A percentile compares a stretch with the other conserved stretches of the same genome.
Evolutionary conservation across 2,329 filamentous ascomycete species (phyloP).

Genomic region (Penicillium frequentans): DNA sequence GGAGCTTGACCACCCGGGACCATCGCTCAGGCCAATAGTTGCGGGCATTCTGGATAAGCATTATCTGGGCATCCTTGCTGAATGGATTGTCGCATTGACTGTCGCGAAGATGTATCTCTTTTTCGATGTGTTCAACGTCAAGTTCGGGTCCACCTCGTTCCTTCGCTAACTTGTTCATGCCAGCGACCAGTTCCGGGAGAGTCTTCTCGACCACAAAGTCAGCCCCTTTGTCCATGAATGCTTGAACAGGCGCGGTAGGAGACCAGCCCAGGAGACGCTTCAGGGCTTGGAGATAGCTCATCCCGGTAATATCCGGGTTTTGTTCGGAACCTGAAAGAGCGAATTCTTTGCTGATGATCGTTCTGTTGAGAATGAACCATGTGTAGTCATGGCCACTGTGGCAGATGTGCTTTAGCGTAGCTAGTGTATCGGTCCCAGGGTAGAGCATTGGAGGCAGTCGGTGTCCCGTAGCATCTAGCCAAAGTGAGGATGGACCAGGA

Average conservation of each 20-base stretch:
- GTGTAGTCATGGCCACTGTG: background rate
- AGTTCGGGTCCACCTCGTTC: background rate
- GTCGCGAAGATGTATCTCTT: background rate
- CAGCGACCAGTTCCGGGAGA: background rate
- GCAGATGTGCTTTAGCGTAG: conserved; percentile 1
- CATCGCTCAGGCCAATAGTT: conserved; percentile 1
- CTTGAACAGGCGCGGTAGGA: background rate
- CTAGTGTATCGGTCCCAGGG: conserved; percentile 1
- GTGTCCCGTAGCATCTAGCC: background rate
- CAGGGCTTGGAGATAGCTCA: background rate
- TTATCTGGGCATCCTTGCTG: conserved; percentile 3
- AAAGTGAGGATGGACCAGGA: conserved; percentile 1
- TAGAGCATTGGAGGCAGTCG: conserved; percentile 4
- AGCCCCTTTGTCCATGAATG: conserved; percentile 1
- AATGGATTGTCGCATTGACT: background rate
- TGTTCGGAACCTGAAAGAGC: conserved; percentile 2
- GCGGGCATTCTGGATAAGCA: background rate
- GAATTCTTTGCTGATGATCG: conserved; percentile 1
- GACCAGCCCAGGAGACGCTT: background rate
- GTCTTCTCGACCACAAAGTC: background rate
- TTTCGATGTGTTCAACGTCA: background rate
- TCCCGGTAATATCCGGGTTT: conserved; percentile 2
- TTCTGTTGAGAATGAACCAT: conserved; percentile 1
- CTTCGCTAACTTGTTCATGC: conserved; percentile 1
- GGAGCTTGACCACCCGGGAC: background rate